Conservation (phyloP, 495 filamentous ascomycete genomes). For the Aspergillus leporis region DNA sequence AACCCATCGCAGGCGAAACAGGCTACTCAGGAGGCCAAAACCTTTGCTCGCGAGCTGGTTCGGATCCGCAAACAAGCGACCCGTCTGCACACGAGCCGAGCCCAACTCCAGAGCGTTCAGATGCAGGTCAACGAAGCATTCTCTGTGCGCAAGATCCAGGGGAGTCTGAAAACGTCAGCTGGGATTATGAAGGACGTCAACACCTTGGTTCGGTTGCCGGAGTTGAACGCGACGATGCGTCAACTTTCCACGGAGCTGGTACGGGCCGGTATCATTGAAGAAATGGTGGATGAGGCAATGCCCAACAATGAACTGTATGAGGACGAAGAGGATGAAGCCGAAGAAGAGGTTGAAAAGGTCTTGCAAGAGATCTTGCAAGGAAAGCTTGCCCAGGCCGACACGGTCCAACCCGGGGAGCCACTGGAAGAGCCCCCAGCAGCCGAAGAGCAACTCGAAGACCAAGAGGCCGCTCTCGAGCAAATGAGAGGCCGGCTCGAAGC, state of each 20-base stretch:
- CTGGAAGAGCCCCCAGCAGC: constrained; percentile 54
- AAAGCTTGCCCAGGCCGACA: constrained; percentile 68
- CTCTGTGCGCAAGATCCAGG: constrained; percentile 93
- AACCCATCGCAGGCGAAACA: constrained; percentile 74
- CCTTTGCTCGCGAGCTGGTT: constrained; percentile 85
- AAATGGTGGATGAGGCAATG: constrained; percentile 87
- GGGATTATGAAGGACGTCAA: constrained; percentile 99
- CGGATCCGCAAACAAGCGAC: constrained; percentile 71
- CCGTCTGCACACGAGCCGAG: constrained; percentile 80
- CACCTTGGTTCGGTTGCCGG: constrained; percentile 75
- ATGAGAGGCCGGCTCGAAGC: constrained; percentile 92
- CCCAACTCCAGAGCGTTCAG: constrained; percentile 88
- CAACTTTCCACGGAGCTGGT: constrained; percentile 87
- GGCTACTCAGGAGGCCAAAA: constrained; percentile 74
- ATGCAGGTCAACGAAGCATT: constrained; percentile 99
- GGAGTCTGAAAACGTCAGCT: constrained; percentile 79
- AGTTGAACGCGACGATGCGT: constrained; percentile 86
- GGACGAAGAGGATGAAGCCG: constrained; percentile 85
- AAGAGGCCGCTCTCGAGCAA: constrained; percentile 83
- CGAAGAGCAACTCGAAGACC: constrained; percentile 79
- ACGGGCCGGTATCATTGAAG: constrained; percentile 94
- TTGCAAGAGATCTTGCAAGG: constrained; percentile 86
- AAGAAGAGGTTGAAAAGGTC: constrained; percentile 89
- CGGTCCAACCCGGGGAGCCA: constrained; percentile 52
- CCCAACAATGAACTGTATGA: constrained; percentile 71